phyloP scores from a whole-genome alignment of 2,329 filamentous ascomycete species.

The Neoarthrinium moseri region DNA sequence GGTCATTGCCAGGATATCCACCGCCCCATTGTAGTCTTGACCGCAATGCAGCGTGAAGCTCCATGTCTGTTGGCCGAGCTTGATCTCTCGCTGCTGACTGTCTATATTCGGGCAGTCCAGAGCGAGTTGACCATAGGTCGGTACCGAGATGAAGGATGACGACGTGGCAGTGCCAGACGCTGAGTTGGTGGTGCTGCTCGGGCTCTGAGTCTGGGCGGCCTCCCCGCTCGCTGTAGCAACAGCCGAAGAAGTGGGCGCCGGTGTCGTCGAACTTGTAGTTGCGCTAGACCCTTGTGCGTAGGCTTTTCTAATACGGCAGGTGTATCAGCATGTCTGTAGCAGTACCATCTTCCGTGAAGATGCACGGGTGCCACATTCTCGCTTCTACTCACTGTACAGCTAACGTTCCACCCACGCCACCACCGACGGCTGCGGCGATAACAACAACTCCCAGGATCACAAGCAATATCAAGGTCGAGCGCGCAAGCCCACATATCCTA shows the following conservation, averaged over 20 bases:
- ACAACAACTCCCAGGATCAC: constrained; percentile 16
- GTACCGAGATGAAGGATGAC: not conserved
- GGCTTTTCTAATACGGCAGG: not conserved
- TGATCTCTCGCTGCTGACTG: not conserved
- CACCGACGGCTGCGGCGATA: constrained; percentile 18
- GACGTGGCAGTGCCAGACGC: not conserved
- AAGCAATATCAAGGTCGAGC: constrained; percentile 16
- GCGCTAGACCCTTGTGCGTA: not conserved
- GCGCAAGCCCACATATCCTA: constrained; percentile 17
- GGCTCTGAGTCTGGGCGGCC: too few species aligned
- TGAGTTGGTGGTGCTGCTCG: not conserved
- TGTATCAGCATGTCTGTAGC: too few species aligned
- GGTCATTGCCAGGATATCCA: not conserved
- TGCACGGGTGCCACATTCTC: not conserved
- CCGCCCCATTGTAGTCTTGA: not conserved
- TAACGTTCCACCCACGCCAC: constrained; percentile 19
- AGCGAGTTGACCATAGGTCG: not conserved
- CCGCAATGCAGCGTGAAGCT: constrained; percentile 5
- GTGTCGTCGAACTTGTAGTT: not conserved
- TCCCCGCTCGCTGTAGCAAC: too few species aligned
- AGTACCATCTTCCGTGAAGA: too few species aligned
- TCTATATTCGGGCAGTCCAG: constrained; percentile 5
- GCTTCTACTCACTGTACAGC: constrained; percentile 18
- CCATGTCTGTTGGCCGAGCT: not conserved
- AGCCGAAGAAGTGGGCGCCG: too few species aligned